Evolutionary conservation across 163 green algal genomes (phyloP).

Genomic region (Chlorella variabilis): DNA sequence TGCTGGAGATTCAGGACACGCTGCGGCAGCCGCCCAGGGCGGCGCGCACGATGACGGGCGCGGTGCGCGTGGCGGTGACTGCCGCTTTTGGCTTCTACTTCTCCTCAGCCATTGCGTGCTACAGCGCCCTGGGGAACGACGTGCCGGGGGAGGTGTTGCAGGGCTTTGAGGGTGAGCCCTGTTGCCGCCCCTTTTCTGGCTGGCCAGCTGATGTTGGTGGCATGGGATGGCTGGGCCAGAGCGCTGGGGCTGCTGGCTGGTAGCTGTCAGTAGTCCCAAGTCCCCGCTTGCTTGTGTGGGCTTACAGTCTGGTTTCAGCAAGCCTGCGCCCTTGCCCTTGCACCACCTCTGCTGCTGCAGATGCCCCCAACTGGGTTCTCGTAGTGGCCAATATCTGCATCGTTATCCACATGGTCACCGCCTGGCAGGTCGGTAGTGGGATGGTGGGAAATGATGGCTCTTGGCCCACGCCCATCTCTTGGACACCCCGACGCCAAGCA

Average conservation of each 20-base stretch:
- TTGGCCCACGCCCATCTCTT: too few relatives aligned
- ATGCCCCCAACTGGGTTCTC: constrained; percentile 44
- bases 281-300: too few relatives aligned
- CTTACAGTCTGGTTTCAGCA: too few relatives aligned
- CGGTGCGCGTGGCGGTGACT: neutral
- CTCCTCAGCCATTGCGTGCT: constrained; percentile 17
- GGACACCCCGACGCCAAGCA: too few relatives aligned
- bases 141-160: constrained; percentile 29
- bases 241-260: too few relatives aligned
- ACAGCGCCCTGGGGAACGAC: constrained; percentile 18
- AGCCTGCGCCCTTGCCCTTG: too few relatives aligned
- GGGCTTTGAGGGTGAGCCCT: neutral
- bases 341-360: constrained; percentile 10
- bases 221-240: too few relatives aligned
- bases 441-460: too few relatives aligned
- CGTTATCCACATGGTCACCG: constrained; percentile 52
- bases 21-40: constrained; percentile 42
- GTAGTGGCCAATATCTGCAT: constrained; percentile 45
- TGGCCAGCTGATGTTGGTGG: too few relatives aligned
- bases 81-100: constrained; percentile 33
- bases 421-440: neutral
- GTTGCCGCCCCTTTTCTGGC: neutral
- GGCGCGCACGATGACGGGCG: neutral
- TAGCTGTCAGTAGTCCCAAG: too few relatives aligned
- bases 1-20: constrained; percentile 60